phyloP scores from a whole-genome alignment of 257 asterid species.

The Galeopsis tetrahit region DNA sequence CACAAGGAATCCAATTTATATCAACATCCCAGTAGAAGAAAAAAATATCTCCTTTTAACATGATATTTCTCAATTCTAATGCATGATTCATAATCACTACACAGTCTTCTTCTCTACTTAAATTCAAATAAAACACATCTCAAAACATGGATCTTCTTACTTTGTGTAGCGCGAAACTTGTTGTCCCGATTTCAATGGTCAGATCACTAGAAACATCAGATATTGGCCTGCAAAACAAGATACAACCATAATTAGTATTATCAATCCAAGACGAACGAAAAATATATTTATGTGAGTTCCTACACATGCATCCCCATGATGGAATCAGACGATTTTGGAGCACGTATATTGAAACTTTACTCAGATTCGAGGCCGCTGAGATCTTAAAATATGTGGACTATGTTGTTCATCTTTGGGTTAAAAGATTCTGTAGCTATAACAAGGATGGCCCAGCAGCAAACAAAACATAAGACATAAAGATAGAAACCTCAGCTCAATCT shows the following conservation, averaged over 20 bases:
- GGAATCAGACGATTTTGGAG: conserved; percentile 21
- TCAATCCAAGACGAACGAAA: neutral
- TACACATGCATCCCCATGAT: conserved; percentile 41
- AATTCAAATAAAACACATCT: neutral
- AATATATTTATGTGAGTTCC: conserved; percentile 31
- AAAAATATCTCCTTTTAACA: too few species aligned
- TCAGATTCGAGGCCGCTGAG: conserved; percentile 4
- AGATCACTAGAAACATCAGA: conserved; percentile 98
- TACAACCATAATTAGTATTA: conserved; percentile 1
- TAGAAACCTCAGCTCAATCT: conserved; percentile 29
- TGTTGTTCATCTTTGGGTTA: conserved; percentile 24
- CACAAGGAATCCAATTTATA: conserved; percentile 27
- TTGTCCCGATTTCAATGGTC: conserved; percentile 76
- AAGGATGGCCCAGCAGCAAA: conserved; percentile 34
- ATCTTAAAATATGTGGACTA: conserved; percentile 32
- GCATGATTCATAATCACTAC: neutral
- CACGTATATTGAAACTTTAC: neutral
- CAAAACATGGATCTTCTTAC: conserved; percentile 37
- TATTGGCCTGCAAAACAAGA: conserved; percentile 77
- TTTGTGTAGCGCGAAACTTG: conserved; percentile 86
- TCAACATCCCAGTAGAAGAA: neutral
- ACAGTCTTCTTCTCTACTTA: neutral
- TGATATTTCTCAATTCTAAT: too few species aligned
- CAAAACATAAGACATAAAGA: conserved; percentile 30
- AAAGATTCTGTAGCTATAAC: conserved; percentile 22